phyloP scores from a whole-genome alignment of 2,329 filamentous ascomycete genomes.

The Orbilia quercus region DNA sequence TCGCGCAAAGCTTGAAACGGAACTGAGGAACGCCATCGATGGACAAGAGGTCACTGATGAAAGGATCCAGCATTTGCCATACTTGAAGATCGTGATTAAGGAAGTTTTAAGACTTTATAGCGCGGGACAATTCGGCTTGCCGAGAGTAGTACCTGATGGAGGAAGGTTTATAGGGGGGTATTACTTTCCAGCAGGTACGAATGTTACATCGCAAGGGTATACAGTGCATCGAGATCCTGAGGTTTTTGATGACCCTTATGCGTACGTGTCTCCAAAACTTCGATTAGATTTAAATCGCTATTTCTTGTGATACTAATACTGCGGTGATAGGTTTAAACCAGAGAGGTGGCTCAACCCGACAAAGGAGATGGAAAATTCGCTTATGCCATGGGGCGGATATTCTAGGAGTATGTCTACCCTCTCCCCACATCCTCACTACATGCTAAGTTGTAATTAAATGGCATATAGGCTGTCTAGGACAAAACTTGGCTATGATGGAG shows the following conservation, averaged over 20 bases:
- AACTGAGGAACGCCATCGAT: constrained; percentile 6
- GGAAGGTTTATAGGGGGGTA: constrained; percentile 25
- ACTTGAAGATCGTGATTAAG: constrained; percentile 29
- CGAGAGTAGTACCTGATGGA: constrained; percentile 12
- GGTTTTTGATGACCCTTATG: constrained; percentile 18
- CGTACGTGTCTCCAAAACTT: constrained; percentile 17
- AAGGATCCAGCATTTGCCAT: constrained; percentile 16
- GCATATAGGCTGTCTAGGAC: constrained; percentile 22
- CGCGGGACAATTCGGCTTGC: constrained; percentile 1
- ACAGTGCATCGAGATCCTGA: constrained; percentile 26
- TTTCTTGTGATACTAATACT: constrained; percentile 2
- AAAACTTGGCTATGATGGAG: constrained; percentile 27
- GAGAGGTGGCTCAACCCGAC: constrained; percentile 40
- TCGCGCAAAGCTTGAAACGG: constrained; percentile 21
- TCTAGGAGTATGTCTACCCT: constrained; percentile 19
- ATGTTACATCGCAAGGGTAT: constrained; percentile 20
- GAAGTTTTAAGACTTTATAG: constrained; percentile 33
- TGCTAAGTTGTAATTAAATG: constrained; percentile 4
- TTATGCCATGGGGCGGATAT: constrained; percentile 7
- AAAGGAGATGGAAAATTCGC: constrained; percentile 20
- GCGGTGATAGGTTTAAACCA: constrained; percentile 31
- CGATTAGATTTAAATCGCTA: background rate
- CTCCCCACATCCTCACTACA: constrained; percentile 10
- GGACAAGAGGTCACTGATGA: constrained; percentile 13
- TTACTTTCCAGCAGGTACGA: constrained; percentile 29